phyloP scores from a whole-genome alignment of 2,329 filamentous ascomycete genomes.

The Exophiala lecanii-corni region DNA sequence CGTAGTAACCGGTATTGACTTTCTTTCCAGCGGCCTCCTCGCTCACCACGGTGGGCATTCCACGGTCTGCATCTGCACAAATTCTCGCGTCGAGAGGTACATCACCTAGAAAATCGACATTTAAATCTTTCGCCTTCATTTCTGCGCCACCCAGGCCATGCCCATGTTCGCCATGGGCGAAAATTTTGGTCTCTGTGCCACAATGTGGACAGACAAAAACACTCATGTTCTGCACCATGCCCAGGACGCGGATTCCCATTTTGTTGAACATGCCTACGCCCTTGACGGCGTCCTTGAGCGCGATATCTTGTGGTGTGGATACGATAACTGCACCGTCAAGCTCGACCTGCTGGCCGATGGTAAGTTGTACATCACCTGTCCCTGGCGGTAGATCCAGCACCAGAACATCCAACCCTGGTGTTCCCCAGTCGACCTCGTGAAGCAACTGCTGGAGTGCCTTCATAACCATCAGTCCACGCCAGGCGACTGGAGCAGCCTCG shows the following conservation, averaged over 20 bases:
- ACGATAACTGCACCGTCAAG: constrained; percentile 81
- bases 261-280: constrained; percentile 91
- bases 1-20: constrained; percentile 66
- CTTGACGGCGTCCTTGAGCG: constrained; percentile 84
- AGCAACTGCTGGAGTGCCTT: constrained; percentile 94
- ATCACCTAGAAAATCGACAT: constrained; percentile 77
- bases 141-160: constrained; percentile 54
- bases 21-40: constrained; percentile 61
- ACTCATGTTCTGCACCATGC: constrained; percentile 90
- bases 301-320: constrained; percentile 88
- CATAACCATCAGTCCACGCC: constrained; percentile 96
- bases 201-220: constrained; percentile 78
- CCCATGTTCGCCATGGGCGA: constrained; percentile 46
- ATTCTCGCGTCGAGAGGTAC: constrained; percentile 83
- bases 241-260: constrained; percentile 70
- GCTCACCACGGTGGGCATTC: constrained; percentile 83
- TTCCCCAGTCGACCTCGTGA: constrained; percentile 89
- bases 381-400: constrained; percentile 90
- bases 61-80: constrained; percentile 79
- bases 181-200: constrained; percentile 67
- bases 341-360: constrained; percentile 92
- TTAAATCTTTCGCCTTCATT: constrained; percentile 65
- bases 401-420: constrained; percentile 64
- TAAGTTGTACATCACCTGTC: constrained; percentile 92
- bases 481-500: constrained; percentile 78